Conservation (phyloP, 345 rosid genomes). For the Eucalyptus lansdowneana region DNA sequence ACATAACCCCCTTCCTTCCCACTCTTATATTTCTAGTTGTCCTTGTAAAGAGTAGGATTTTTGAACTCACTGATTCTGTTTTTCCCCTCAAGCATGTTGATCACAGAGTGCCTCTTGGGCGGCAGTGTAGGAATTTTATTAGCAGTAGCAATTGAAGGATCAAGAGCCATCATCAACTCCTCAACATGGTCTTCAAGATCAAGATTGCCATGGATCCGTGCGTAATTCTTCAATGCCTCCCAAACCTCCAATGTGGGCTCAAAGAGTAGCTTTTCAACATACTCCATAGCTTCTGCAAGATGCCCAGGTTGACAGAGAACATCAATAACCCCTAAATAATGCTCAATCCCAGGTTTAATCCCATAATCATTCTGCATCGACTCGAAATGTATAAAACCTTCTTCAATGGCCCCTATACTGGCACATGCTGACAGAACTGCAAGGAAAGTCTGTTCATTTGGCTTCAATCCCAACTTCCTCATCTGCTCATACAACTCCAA, state of each 20-base stretch:
- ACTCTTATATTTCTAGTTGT: constrained; percentile 20
- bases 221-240: constrained; percentile 18
- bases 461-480: constrained; percentile 22
- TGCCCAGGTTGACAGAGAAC: constrained; percentile 29
- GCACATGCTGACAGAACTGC: constrained; percentile 25
- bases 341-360: constrained; percentile 16
- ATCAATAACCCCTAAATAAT: constrained; percentile 21
- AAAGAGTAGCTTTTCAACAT: constrained; percentile 16
- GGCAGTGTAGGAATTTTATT: constrained; percentile 17
- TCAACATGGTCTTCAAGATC: constrained; percentile 28
- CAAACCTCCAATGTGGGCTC: constrained; percentile 20
- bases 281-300: constrained; percentile 18
- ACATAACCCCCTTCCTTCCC: constrained; percentile 13
- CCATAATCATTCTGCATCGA: constrained; percentile 21
- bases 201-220: constrained; percentile 19
- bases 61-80: constrained; percentile 13
- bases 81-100: constrained; percentile 32
- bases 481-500: constrained; percentile 26
- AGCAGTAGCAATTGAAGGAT: constrained; percentile 9
- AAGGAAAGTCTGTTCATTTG: constrained; percentile 25
- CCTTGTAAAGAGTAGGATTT: constrained; percentile 30
- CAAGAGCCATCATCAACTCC: constrained; percentile 14
- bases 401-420: constrained; percentile 25
- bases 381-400: constrained; percentile 32
- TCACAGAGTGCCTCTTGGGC: neutral